These are phyloP conservation scores for Backusella sp. DNA, from an alignment of 192 early-diverging fungal species.

Conservation along the genomic window DNA sequence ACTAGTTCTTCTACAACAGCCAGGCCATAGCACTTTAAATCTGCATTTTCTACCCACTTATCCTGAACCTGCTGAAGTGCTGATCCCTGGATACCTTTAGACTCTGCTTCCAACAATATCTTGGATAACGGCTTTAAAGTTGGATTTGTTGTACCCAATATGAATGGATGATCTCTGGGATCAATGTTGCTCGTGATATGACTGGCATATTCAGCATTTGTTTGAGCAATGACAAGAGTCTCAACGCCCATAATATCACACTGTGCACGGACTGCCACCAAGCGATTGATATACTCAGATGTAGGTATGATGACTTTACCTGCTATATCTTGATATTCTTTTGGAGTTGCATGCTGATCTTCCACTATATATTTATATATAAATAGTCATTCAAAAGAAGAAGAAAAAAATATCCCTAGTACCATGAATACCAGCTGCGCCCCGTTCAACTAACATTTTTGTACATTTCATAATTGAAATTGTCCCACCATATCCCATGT, in stretches of 20 bases:
- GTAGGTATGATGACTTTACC: conserved; percentile 97
- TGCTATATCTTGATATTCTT: conserved; percentile 99
- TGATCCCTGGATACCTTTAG: conserved; percentile 62
- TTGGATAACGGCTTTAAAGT: conserved; percentile 61
- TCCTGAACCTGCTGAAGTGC: conserved; percentile 81
- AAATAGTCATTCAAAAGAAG: background rate
- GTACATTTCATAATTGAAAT: conserved; percentile 95
- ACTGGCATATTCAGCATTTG: conserved; percentile 94
- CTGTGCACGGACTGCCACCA: conserved; percentile 92
- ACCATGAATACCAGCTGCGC: conserved; percentile 90
- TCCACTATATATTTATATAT: conserved; percentile 47
- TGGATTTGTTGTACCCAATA: conserved; percentile 88
- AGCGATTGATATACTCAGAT: conserved; percentile 94
- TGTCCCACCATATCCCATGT: conserved; percentile 96
- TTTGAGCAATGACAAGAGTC: conserved; percentile 88
- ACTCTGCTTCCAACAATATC: conserved; percentile 81
- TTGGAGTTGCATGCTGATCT: conserved; percentile 91
- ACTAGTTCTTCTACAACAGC: conserved; percentile 79
- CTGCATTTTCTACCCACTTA: conserved; percentile 78
- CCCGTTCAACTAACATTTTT: conserved; percentile 96
- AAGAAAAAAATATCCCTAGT: background rate
- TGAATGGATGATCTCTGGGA: conserved; percentile 92
- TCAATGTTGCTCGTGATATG: conserved; percentile 96
- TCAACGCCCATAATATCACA: conserved; percentile 98
- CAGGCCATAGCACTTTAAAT: conserved; percentile 76